Evolutionary conservation across 2,329 filamentous ascomycete genomes (phyloP), one percentile per base, ranked within the genome.

Genomic region (Boeremia exigua): DNA sequence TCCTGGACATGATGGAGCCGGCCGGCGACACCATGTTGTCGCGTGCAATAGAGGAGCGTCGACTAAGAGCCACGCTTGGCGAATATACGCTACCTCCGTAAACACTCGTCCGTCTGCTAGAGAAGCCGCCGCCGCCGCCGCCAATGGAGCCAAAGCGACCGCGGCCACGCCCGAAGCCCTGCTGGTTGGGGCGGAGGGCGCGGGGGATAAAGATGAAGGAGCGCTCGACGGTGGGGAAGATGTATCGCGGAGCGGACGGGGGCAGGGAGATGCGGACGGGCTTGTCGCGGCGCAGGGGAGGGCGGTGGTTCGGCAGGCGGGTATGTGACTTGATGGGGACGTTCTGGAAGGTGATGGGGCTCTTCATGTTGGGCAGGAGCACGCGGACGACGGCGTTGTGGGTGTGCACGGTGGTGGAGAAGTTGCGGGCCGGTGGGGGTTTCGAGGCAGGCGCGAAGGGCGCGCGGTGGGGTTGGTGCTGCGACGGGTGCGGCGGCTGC

Each of bases 131-230:
- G 15, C 67, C 62, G 81, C 88, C 62, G 81, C 19, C 19, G 19
- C 88, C 77, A 52, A 79, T 79, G 1, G 90, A 84, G 14, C 86
- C 86, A 54, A 91, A 89, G 33, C 91, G 89, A 57, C 89, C 90
- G 51, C 90, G 84, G 48, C 84, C 84, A 51, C 85, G 82, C 38
- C 81, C 82, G 63, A 88, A 86, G 28, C 87, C 86, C 79, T 96
- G 91, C 74, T 96, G 92, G 73, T 96, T 97, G 12, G 95, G 95
- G 64, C 95, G 87, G 79, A 97, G 84, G 10, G 94, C 94, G 63
- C 95, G 86, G 11, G 95, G 95, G 58, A 99, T 99, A 78, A 99
- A 99, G 68, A 97, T 96, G 75, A 99, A 99, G 0, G 95, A 98
- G 62, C 95, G 84, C 68, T 97, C 93, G 42, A 86, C 82, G 2